phyloP scores from a whole-genome alignment of 1,284 basidiomycete genomes.

The Pulchroboletus neoregius region DNA sequence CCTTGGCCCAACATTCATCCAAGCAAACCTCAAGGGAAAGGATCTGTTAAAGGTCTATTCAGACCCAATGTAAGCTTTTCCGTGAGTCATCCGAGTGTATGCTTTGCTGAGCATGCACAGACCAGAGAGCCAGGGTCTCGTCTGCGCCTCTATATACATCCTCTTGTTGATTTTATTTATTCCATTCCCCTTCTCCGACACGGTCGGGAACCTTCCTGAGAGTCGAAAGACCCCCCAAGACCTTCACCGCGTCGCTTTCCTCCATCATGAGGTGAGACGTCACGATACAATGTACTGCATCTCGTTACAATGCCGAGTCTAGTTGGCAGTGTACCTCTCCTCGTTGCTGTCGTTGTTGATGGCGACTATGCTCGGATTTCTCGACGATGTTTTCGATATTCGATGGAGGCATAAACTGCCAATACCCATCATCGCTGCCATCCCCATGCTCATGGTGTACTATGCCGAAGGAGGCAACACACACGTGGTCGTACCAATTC shows the following conservation, averaged over 20 bases:
- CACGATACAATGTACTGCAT: background rate
- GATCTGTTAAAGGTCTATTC: conserved; percentile 78
- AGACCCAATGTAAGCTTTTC: conserved; percentile 63
- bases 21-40: conserved; percentile 72
- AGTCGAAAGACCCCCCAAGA: conserved; percentile 44
- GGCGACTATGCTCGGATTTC: conserved; percentile 91
- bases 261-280: conserved; percentile 76
- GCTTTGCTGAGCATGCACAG: conserved; percentile 40
- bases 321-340: conserved; percentile 92
- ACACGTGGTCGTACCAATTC: conserved; percentile 90
- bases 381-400: conserved; percentile 98
- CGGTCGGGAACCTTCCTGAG: conserved; percentile 50
- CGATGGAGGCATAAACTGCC: conserved; percentile 98
- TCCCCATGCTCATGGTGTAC: conserved; percentile 94
- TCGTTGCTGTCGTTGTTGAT: conserved; percentile 87
- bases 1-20: conserved; percentile 70
- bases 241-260: conserved; percentile 72
- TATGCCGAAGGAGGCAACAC: conserved; percentile 93
- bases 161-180: conserved; percentile 83
- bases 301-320: background rate
- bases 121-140: conserved; percentile 90
- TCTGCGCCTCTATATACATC: conserved; percentile 88
- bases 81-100: background rate
- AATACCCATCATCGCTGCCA: conserved; percentile 92
- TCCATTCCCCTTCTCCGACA: conserved; percentile 82